Conservation (phyloP, 371 early-diverging fungal genomes). For the Conidiobolus incongruus region DNA sequence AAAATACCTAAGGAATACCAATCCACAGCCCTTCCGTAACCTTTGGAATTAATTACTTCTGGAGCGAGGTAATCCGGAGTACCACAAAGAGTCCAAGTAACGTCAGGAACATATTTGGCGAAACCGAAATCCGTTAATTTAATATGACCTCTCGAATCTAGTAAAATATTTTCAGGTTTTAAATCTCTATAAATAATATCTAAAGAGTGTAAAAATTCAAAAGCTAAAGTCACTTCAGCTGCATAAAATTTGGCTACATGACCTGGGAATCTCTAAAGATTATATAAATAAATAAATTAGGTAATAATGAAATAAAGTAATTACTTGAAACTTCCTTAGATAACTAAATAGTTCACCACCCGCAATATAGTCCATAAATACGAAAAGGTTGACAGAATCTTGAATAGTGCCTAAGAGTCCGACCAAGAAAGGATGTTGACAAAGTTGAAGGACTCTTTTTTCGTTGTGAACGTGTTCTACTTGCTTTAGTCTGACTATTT, state of each 20-base stretch:
- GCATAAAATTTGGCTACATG: slow-evolving; percentile 70
- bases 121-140: slow-evolving; percentile 99
- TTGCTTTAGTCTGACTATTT: slow-evolving; percentile 87
- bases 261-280: slow-evolving; percentile 49
- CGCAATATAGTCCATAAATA: slow-evolving; percentile 83
- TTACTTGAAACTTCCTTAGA: slow-evolving; percentile 37
- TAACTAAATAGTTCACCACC: slow-evolving; percentile 90
- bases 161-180: slow-evolving; percentile 83
- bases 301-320: neutral
- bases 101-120: slow-evolving; percentile 84
- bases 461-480: slow-evolving; percentile 96
- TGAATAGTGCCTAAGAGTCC: slow-evolving; percentile 80
- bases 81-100: slow-evolving; percentile 96
- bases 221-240: slow-evolving; percentile 44
- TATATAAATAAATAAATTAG: neutral
- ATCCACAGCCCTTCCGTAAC: slow-evolving; percentile 89
- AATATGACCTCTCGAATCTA: slow-evolving; percentile 86
- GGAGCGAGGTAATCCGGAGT: slow-evolving; percentile 98
- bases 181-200: slow-evolving; percentile 88
- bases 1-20: slow-evolving; percentile 93
- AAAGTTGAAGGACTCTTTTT: slow-evolving; percentile 69
- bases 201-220: slow-evolving; percentile 78
- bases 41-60: slow-evolving; percentile 88
- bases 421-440: slow-evolving; percentile 85
- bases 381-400: slow-evolving; percentile 59